Conservation (phyloP, 352 stramenopile species). For the Pythium oligandrum region DNA sequence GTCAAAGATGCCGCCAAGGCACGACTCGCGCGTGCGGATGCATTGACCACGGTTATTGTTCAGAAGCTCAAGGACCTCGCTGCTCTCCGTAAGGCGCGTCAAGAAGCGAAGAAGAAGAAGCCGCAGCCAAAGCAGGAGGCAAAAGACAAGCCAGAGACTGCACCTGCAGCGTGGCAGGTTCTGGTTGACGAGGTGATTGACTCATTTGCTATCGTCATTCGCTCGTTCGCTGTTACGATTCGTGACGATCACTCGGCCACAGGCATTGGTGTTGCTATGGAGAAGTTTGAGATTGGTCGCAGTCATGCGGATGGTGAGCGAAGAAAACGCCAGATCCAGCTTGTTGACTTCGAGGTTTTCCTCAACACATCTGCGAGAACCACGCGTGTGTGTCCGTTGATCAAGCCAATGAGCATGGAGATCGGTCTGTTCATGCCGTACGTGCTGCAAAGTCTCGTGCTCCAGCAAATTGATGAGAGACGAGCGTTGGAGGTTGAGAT, state of each 20-base stretch:
- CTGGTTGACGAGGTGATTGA: conserved; percentile 65
- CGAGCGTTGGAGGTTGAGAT: conserved; percentile 53
- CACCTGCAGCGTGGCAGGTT: conserved; percentile 48
- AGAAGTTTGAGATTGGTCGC: conserved; percentile 55
- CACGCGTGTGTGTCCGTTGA: conserved; percentile 33
- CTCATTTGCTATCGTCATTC: conserved; percentile 55
- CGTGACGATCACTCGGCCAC: conserved; percentile 50
- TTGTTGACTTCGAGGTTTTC: conserved; percentile 68
- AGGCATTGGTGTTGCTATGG: conserved; percentile 50
- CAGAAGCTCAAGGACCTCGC: conserved; percentile 65
- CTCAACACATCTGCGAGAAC: conserved; percentile 40
- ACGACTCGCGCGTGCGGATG: conserved; percentile 43
- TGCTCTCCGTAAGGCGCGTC: conserved; percentile 18
- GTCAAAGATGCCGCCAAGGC: conserved; percentile 46
- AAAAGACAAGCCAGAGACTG: conserved; percentile 1
- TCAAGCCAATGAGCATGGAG: conserved; percentile 48
- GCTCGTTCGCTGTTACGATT: conserved; percentile 46
- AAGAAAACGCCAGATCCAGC: conserved; percentile 40
- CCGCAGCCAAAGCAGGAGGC: conserved; percentile 2
- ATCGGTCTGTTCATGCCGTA: conserved; percentile 59
- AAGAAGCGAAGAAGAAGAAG: conserved; percentile 15
- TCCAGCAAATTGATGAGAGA: conserved; percentile 29
- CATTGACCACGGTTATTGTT: conserved; percentile 48
- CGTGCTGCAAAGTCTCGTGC: conserved; percentile 60
- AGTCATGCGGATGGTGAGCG: conserved; percentile 19